phyloP scores from a whole-genome alignment of 176 grass and related monocot genomes.

The Zizania latifolia region DNA sequence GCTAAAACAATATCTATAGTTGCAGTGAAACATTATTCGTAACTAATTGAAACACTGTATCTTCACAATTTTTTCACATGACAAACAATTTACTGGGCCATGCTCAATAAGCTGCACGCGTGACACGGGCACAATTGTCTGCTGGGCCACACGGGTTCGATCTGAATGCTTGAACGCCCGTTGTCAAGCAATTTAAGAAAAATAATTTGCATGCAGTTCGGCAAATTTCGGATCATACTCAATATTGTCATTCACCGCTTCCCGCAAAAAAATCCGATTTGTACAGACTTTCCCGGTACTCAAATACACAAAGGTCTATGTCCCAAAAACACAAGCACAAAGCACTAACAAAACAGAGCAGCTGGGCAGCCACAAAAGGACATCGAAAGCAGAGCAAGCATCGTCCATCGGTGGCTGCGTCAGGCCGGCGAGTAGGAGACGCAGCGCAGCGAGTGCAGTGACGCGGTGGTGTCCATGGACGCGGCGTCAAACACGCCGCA shows the following conservation, averaged over 20 bases:
- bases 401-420: neutral
- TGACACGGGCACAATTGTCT: too few species aligned
- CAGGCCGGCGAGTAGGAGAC: conserved; percentile 21
- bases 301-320: neutral
- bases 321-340: neutral
- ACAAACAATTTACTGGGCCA: too few species aligned
- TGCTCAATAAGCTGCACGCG: too few species aligned
- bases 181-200: too few species aligned
- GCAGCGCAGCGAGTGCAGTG: conserved; percentile 46
- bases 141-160: too few species aligned
- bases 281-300: neutral
- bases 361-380: neutral
- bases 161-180: too few species aligned
- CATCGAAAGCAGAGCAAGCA: neutral
- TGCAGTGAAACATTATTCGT: too few species aligned
- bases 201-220: neutral
- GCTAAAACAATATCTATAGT: too few species aligned
- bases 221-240: neutral
- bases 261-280: neutral
- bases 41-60: too few species aligned
- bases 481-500: conserved; percentile 37
- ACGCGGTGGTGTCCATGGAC: conserved; percentile 45
- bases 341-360: neutral
- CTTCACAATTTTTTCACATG: too few species aligned
- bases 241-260: neutral